These are phyloP conservation scores for button mushroom (Agaricus bisporus) DNA, from an alignment of 768 basidiomycete species.

Conservation along the genomic window DNA sequence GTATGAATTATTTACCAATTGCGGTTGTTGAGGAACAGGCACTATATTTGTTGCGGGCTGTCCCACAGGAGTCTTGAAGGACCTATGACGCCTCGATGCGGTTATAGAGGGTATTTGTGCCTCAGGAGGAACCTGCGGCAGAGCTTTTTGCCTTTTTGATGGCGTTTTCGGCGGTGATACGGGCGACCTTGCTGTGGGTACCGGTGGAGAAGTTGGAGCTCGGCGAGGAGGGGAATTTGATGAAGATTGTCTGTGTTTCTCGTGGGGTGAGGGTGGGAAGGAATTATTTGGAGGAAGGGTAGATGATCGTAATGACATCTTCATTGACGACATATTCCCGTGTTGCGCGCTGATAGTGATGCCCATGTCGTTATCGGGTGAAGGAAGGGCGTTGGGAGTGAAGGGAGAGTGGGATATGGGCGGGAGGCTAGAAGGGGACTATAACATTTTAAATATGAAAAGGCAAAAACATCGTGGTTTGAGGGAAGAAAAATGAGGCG, in stretches of 20 bases:
- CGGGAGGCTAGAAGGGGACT: constrained; percentile 6
- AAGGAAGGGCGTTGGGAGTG: background rate
- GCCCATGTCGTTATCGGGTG: constrained; percentile 7
- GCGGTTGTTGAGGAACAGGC: constrained; percentile 2
- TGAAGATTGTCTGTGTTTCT: background rate
- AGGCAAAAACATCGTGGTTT: background rate
- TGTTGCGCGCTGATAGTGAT: constrained; percentile 1
- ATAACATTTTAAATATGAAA: background rate
- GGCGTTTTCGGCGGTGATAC: background rate
- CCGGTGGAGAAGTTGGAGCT: constrained; percentile 1
- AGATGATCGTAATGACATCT: constrained; percentile 4
- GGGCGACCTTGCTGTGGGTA: background rate
- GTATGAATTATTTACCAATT: constrained; percentile 2
- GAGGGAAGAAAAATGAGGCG: background rate
- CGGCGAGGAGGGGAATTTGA: background rate
- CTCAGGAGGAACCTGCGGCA: constrained; percentile 1
- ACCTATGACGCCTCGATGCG: background rate
- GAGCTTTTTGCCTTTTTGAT: constrained; percentile 2
- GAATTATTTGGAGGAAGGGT: background rate
- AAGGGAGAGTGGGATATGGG: constrained; percentile 7
- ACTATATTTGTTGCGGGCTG: background rate
- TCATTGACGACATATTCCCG: background rate
- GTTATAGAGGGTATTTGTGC: background rate
- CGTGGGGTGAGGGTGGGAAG: background rate
- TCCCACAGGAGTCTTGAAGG: background rate